A percentile compares a stretch with the other conserved stretches of the same genome.
Evolutionary conservation across 1,284 basidiomycete species (phyloP).

Genomic region (Gymnopus androsaceus): DNA sequence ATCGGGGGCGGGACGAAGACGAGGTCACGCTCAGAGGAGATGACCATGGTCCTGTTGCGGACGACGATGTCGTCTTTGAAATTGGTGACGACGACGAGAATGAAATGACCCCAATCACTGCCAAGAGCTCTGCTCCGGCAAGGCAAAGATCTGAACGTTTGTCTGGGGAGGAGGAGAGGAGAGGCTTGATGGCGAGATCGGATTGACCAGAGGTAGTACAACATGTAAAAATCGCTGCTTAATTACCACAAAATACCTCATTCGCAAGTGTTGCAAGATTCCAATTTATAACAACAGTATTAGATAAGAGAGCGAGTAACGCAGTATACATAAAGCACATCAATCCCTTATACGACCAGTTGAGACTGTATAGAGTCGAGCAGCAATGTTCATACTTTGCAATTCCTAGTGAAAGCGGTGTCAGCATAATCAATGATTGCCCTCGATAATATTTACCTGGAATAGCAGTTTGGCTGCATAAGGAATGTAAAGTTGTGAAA

Average conservation of each 20-base stretch:
- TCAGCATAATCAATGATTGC: background rate
- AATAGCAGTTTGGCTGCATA: conserved; percentile 91
- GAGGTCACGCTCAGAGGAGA: conserved; percentile 67
- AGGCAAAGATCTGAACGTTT: conserved; percentile 39
- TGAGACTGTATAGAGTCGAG: conserved; percentile 80
- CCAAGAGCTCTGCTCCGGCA: conserved; percentile 41
- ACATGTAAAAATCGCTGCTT: too few species aligned
- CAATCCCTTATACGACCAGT: conserved; percentile 79
- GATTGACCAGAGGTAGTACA: background rate
- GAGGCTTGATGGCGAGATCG: conserved; percentile 53
- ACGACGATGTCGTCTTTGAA: conserved; percentile 77
- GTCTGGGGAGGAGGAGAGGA: conserved; percentile 62
- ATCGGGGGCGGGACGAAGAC: conserved; percentile 49
- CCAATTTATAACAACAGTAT: too few species aligned
- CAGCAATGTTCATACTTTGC: conserved; percentile 91
- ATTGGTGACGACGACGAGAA: conserved; percentile 74
- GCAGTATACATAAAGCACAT: conserved; percentile 21
- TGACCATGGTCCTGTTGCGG: conserved; percentile 46
- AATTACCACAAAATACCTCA: too few species aligned
- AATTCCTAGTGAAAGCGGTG: conserved; percentile 57
- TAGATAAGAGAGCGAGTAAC: conserved; percentile 44
- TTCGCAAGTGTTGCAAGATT: too few species aligned
- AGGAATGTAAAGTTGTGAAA: conserved; percentile 89
- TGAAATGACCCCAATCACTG: conserved; percentile 49
- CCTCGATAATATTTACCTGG: conserved; percentile 55